Percentiles rank a stretch among this genome's conserved stretches.
Evolutionary conservation across 2,329 filamentous ascomycete species (phyloP).

Genomic region (Cladosporium sp.): DNA sequence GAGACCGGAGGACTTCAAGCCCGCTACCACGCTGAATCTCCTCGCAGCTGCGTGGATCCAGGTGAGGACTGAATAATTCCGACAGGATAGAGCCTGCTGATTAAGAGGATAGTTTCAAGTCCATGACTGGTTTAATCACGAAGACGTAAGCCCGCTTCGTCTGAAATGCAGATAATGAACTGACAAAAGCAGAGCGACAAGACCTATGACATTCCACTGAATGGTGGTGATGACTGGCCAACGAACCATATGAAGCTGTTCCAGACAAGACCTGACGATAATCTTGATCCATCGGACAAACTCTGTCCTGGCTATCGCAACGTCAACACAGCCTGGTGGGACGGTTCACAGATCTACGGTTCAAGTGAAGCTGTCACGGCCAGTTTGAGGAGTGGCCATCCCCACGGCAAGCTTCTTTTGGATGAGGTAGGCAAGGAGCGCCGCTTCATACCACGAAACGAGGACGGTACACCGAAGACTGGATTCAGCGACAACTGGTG

Average conservation of each 20-base stretch:
- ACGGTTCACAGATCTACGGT: constrained; percentile 46
- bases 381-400: constrained; percentile 31
- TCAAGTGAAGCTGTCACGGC: constrained; percentile 36
- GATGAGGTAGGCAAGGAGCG: constrained; percentile 29
- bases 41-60: constrained; percentile 43
- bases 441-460: constrained; percentile 39
- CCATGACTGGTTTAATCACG: constrained; percentile 39
- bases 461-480: constrained; percentile 36
- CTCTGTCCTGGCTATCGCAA: constrained; percentile 42
- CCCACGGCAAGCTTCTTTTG: constrained; percentile 40
- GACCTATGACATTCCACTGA: constrained; percentile 16
- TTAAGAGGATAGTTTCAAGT: constrained; percentile 39
- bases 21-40: constrained; percentile 44
- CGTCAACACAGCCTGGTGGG: constrained; percentile 44
- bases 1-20: constrained; percentile 37
- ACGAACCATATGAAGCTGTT: constrained; percentile 35
- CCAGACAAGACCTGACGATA: constrained; percentile 33
- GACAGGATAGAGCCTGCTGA: not conserved
- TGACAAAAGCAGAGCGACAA: constrained; percentile 13
- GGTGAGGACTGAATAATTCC: not conserved
- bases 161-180: not conserved
- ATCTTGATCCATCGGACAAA: constrained; percentile 35
- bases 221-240: constrained; percentile 18
- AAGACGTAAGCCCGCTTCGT: not conserved
- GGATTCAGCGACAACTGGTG: constrained; percentile 47